These are phyloP conservation scores for barrel medic (Medicago truncatula) DNA, from an alignment of 306 rosid species.

Conservation along the genomic window MtrunA17r5.0-ANR NC_053043.1:49279501-49280000, in stretches of 20 bases:
- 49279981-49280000: slow-evolving; percentile 44
- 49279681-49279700: background rate
- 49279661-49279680: slow-evolving; percentile 25
- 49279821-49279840: slow-evolving; percentile 45
- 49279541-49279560: slow-evolving; percentile 48
- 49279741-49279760: slow-evolving; percentile 24
- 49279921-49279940: slow-evolving; percentile 6
- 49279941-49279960: slow-evolving; percentile 45
- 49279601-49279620: slow-evolving; percentile 55
- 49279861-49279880: slow-evolving; percentile 5
- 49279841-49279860: slow-evolving; percentile 48
- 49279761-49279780: slow-evolving; percentile 43
- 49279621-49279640: slow-evolving; percentile 42
- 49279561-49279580: slow-evolving; percentile 60
- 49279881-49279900: background rate
- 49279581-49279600: slow-evolving; percentile 41
- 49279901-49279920: background rate
- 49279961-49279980: slow-evolving; percentile 49
- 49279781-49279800: slow-evolving; percentile 46
- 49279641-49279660: slow-evolving; percentile 46
- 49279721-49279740: background rate
- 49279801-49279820: slow-evolving; percentile 44
- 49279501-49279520: slow-evolving; percentile 42
- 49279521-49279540: slow-evolving; percentile 40
- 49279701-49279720: background rate